Conservation (phyloP, 148 eudicot genomes). For the Chenopodium album region DNA sequence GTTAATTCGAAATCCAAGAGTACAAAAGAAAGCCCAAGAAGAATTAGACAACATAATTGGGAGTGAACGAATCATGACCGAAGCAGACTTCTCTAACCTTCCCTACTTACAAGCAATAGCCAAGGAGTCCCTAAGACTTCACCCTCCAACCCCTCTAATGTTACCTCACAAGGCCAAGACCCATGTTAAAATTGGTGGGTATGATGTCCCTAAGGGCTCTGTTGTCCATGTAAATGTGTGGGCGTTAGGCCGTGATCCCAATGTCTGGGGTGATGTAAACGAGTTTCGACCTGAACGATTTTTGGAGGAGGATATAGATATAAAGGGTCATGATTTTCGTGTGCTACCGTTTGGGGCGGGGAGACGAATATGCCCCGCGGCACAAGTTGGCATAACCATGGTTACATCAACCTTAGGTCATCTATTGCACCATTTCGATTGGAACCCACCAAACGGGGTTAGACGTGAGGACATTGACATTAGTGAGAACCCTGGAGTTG, state of each 20-base stretch:
- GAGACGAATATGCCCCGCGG: neutral
- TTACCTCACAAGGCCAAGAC: neutral
- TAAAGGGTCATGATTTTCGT: neutral
- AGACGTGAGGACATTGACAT: neutral
- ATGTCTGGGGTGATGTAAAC: neutral
- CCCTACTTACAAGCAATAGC: neutral
- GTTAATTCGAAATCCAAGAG: neutral
- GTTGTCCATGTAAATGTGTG: neutral
- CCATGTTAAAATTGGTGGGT: neutral
- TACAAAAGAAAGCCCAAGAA: neutral
- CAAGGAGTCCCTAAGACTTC: neutral
- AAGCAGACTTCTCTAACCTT: neutral
- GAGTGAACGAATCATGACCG: neutral
- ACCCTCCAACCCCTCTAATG: neutral
- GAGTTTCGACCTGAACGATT: neutral
- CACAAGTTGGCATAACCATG: neutral
- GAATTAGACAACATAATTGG: neutral
- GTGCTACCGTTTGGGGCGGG: constrained; percentile 3
- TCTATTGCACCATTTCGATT: neutral
- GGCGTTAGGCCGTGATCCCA: neutral
- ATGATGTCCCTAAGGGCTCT: neutral
- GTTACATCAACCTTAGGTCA: neutral
- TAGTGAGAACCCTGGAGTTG: neutral
- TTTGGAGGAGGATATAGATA: neutral
- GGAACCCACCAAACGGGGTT: neutral